Base-by-base conservation (phyloP, 73 alveolate genomes). In the Diophrys appendiculata region DNA sequence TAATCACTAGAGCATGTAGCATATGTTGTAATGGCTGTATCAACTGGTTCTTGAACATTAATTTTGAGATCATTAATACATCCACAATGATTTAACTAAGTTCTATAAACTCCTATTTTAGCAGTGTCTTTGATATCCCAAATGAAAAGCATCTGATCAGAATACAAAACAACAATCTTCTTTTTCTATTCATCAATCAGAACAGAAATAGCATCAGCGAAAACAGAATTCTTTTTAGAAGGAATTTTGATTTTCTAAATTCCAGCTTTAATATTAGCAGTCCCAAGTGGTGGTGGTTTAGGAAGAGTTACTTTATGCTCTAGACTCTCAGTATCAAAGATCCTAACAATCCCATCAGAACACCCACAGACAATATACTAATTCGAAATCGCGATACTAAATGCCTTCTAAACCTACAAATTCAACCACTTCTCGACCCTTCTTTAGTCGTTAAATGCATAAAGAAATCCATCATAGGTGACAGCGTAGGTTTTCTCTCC, bases 221-320 rank as follows among this genome's bases (percentile, higher is more conserved):
- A 94, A 27, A 72, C 84, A 13, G 95, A 78, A 0, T 80, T 89
- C 56, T 88, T 83, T 29, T 81, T 82, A 77, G 80, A 73, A 0
- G 92, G 83, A 14, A 75, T 68, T 43, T 81, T 53, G 18, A 78
- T 60, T 69, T 83, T 83, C 83, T 83, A 76, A 3, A 34, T 68
- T 3, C 97, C 98, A 30, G 84, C 82, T 43, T 91, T 94, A 33
- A 86, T 77, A 80, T 97, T 97, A 64, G 95, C 97, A 65, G 86
- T 65, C 25, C 99, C 99, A 8, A 97, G 88, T n/a, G 99, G 97
- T 24, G 99, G 99, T 52, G 98, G 98, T 65, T 84, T 92, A 26
- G 98, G 96, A 53, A 97, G 79, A 69, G 99, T 94, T 33, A 88
- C 77, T 2, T 91, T 83, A 82, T 95, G 96, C 72, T 92, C 92